Evolutionary conservation across 2,329 filamentous ascomycete genomes (phyloP), one percentile per base, ranked within the genome.

Genomic region (Neonectria punicea): DNA sequence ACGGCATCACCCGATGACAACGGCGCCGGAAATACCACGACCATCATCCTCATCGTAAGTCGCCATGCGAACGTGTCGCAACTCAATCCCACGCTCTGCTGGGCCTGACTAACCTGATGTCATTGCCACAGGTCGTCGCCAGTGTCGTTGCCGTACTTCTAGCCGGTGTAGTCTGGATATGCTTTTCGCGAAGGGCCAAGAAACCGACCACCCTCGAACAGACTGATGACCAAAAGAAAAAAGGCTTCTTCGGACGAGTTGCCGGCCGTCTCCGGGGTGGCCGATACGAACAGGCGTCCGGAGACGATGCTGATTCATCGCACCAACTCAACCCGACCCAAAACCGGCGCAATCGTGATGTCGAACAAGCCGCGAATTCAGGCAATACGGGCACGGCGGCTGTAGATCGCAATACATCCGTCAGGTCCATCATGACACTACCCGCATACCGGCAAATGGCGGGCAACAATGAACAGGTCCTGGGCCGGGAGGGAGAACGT

Each of bases 381-480:
- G 71, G 69, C 28, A 68, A 73, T 62, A 70, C 75, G 70, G 59
- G 77, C 39, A 73, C 70, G 9, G 78, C 78, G 64, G 80, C 77
- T 1, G 88, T 97, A 13, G 92, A 95, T 76, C 88, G 95, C 34
- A 92, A 95, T 73, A 94, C 93, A 1, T 97, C 93, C 9, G 86
- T 98, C 50, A 90, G 95, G 60, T 97, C 93, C n/a, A 90, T 98
- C 61, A 96, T 98, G 87, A 98, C 96, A 0, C 82, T 99, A 3
- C 96, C 96, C 0, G 87, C 92, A 0, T 99, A 99, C 78, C 90
- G 92, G 3, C 87, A 86, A 16, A 89, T 88, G 30, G 89, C 93
- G 0, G 85, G 88, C 54, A 90, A 92, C 20, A 90, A 89, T 50
- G 96, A 99, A 78, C 90, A 90, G 70, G 90, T 98, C 1, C 85